These are phyloP conservation scores for Seiridium unicorne DNA, from an alignment of 2,329 filamentous ascomycete species.

Conservation along the genomic window DNA sequence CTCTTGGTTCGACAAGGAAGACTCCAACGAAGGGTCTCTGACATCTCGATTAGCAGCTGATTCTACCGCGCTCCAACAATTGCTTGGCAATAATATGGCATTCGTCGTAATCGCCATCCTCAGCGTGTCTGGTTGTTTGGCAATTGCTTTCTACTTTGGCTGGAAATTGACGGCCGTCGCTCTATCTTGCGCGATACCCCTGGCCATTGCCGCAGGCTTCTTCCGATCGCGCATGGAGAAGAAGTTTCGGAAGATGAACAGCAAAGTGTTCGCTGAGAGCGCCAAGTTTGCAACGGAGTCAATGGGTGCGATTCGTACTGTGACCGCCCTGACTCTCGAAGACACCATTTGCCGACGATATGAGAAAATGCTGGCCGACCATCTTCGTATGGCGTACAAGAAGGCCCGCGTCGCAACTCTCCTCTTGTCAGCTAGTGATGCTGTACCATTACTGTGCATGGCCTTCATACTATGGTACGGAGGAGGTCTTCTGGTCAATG, in stretches of 20 bases:
- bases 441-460: constrained; percentile 40
- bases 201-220: constrained; percentile 45
- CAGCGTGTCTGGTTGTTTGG: constrained; percentile 62
- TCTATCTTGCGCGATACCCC: constrained; percentile 56
- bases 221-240: constrained; percentile 28
- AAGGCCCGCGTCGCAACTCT: constrained; percentile 65
- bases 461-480: constrained; percentile 49
- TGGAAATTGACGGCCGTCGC: constrained; percentile 75
- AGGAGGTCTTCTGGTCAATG: constrained; percentile 53
- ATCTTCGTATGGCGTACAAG: constrained; percentile 58
- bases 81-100: constrained; percentile 62
- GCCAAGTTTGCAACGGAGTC: constrained; percentile 74
- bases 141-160: constrained; percentile 68
- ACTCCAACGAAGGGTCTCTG: constrained; percentile 57
- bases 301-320: constrained; percentile 71
- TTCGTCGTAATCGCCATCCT: constrained; percentile 63
- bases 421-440: constrained; percentile 66
- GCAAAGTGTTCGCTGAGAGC: constrained; percentile 66
- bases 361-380: constrained; percentile 52
- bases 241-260: constrained; percentile 46
- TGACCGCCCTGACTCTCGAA: constrained; percentile 68
- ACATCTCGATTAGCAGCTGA: constrained; percentile 55
- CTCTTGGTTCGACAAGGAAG: constrained; percentile 59
- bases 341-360: constrained; percentile 63
- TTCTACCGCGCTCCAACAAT: constrained; percentile 57